phyloP scores from a whole-genome alignment of 257 asterid species.

The Salvia rosmarinus region DNA sequence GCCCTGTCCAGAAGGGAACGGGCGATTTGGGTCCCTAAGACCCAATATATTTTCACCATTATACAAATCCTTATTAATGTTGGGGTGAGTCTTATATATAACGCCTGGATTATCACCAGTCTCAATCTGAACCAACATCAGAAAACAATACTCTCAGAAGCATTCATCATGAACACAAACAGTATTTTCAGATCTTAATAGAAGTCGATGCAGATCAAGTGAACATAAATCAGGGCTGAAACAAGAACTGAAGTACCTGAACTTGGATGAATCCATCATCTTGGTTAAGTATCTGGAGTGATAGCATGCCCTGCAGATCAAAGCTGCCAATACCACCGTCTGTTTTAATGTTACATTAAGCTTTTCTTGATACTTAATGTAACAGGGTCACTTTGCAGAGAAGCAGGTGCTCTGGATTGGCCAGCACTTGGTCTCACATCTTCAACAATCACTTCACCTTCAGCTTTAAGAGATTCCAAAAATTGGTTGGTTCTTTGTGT shows the following conservation, averaged over 20 bases:
- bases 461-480: slow-evolving; percentile 89
- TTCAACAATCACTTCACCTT: slow-evolving; percentile 85
- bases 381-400: slow-evolving; percentile 83
- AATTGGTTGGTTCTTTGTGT: slow-evolving; percentile 79
- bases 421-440: slow-evolving; percentile 80
- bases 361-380: slow-evolving; percentile 81
- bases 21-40: slow-evolving; percentile 75
- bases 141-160: slow-evolving; percentile 5
- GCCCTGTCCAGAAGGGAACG: slow-evolving; percentile 77
- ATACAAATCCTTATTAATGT: slow-evolving; percentile 83
- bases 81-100: slow-evolving; percentile 89
- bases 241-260: slow-evolving; percentile 59
- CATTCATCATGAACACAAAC: slow-evolving; percentile 4
- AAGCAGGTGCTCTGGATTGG: slow-evolving; percentile 69
- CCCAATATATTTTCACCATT: slow-evolving; percentile 80
- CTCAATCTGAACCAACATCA: slow-evolving; percentile 62
- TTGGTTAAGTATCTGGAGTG: slow-evolving; percentile 80
- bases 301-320: slow-evolving; percentile 84
- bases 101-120: slow-evolving; percentile 80
- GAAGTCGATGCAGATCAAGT: slow-evolving; percentile 25
- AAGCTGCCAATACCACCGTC: slow-evolving; percentile 89
- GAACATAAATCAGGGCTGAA: background rate
- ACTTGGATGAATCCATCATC: slow-evolving; percentile 91
- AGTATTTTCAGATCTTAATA: background rate
- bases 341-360: slow-evolving; percentile 68